Base-by-base conservation (phyloP, 768 basidiomycete genomes). In the Udeniomyces megalosporus region DNA sequence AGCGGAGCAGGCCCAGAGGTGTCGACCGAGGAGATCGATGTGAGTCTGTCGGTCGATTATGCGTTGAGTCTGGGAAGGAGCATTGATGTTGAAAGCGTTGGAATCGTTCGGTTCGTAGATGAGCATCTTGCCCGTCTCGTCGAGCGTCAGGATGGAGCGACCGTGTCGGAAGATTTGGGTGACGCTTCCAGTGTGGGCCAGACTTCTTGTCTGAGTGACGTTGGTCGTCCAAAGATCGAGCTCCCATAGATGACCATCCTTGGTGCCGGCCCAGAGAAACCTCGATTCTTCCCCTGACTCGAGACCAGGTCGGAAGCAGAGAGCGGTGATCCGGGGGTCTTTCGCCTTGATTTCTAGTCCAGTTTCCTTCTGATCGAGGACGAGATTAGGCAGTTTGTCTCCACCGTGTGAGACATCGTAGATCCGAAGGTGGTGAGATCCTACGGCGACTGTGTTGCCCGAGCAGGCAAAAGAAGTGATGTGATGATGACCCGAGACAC, bases 161-260 rank as follows among this genome's bases (percentile, higher is more conserved):
- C 84, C 74, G 66, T 72, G 66, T n/a, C 87, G 79, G 71, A 87
- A 84, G 32, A 96, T 85, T 66, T 82, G 77, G 1, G 79, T 79
- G 59, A 96, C 78, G 0, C 84, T 73, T 60, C 82, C 78, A 0
- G 81, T 68, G 69, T 95, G 92, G 0, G 80, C 80, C 14, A 77
- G 76, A 38, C 78, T 76, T 65, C 83, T 86, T 34, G 78, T 75
- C 15, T 80, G 81, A 1, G 77, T 77, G 22, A 89, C 72, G 4
- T 68, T 67, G 0, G 83, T 84, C 2, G 78, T 81, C 58, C 78
- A 73, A 44, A 85, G 76, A 69, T 96, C 88, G 60, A 93, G 67
- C 76, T 95, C 91, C 67, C 84, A 78, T 28, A 99, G 63, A 71
- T 85, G 82, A 0, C 93, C 93, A 28, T 93, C 89, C 74, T 86